A percentile compares a stretch with the other conserved stretches of the same genome.
phyloP scores from a whole-genome alignment of 768 basidiomycete genomes.

The Melanogaster broomeanus region DNA sequence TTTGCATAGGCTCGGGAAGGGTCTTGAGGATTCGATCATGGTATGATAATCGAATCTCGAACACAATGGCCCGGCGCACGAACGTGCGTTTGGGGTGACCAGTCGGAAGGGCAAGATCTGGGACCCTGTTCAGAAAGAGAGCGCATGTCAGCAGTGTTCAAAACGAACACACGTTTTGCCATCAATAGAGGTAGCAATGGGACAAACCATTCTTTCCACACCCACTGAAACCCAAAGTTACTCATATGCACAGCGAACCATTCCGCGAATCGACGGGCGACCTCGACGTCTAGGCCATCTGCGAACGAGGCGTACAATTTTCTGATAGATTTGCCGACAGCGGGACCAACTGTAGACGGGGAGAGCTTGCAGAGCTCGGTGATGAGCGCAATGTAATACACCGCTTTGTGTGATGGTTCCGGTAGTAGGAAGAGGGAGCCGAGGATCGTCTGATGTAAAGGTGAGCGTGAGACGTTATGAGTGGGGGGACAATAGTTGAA shows the following conservation, averaged over 20 bases:
- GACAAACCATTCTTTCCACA: conserved; percentile 96
- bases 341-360: conserved; percentile 89
- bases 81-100: conserved; percentile 89
- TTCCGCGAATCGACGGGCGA: conserved; percentile 80
- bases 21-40: conserved; percentile 91
- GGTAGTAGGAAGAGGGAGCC: conserved; percentile 77
- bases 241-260: conserved; percentile 98
- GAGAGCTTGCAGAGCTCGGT: conserved; percentile 95
- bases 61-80: conserved; percentile 82
- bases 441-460: conserved; percentile 60
- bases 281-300: conserved; percentile 85
- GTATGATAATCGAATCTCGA: conserved; percentile 90
- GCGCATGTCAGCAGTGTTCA: conserved; percentile 1
- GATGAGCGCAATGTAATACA: conserved; percentile 88
- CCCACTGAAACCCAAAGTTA: conserved; percentile 98
- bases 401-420: conserved; percentile 68
- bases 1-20: conserved; percentile 80
- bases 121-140: conserved; percentile 58
- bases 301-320: conserved; percentile 79
- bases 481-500: neutral
- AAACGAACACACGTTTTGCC: neutral
- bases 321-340: conserved; percentile 93
- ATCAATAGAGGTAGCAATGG: neutral
- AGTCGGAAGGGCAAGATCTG: conserved; percentile 70
- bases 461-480: conserved; percentile 2